These are phyloP conservation scores for Microbotryum intermedium DNA, from an alignment of 1,284 basidiomycete species.

Conservation along the genomic window DNA sequence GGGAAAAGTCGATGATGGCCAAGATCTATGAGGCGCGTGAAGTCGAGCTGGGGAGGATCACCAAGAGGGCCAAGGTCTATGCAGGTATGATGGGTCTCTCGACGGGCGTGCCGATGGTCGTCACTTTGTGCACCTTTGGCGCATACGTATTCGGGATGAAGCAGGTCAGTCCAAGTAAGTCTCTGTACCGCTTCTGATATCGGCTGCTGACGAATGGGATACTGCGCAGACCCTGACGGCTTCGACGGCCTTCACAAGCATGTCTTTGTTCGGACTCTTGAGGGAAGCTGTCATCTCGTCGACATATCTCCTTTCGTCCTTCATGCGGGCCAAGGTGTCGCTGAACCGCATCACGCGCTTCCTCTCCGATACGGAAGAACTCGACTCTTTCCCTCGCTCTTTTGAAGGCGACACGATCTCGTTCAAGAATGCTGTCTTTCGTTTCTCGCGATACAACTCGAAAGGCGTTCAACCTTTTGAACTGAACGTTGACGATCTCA, in stretches of 20 bases:
- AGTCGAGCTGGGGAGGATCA: slow-evolving; percentile 17
- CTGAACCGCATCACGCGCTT: slow-evolving; percentile 23
- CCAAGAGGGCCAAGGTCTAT: slow-evolving; percentile 14
- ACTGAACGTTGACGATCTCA: no score
- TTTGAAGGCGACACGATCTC: background rate
- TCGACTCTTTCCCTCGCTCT: slow-evolving; percentile 11
- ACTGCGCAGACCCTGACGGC: slow-evolving; percentile 11
- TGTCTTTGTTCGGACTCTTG: slow-evolving; percentile 21
- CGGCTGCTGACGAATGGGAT: no score
- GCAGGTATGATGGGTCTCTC: slow-evolving; percentile 25
- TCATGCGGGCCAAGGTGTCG: slow-evolving; percentile 28
- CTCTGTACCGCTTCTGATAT: no score
- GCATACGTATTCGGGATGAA: slow-evolving; percentile 17
- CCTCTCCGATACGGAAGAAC: slow-evolving; percentile 23
- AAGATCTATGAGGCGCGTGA: slow-evolving; percentile 9
- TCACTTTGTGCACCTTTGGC: slow-evolving; percentile 24
- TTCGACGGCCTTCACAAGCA: slow-evolving; percentile 23
- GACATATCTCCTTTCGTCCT: slow-evolving; percentile 24
- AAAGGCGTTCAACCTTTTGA: no score
- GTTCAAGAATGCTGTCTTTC: background rate
- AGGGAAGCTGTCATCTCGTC: slow-evolving; percentile 28
- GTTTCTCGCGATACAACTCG: background rate
- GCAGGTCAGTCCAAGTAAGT: background rate
- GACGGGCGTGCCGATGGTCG: slow-evolving; percentile 19
- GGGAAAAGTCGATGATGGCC: slow-evolving; percentile 16